Base-by-base conservation (phyloP, 352 stramenopile genomes). In the Phytophthora meadii region DNA sequence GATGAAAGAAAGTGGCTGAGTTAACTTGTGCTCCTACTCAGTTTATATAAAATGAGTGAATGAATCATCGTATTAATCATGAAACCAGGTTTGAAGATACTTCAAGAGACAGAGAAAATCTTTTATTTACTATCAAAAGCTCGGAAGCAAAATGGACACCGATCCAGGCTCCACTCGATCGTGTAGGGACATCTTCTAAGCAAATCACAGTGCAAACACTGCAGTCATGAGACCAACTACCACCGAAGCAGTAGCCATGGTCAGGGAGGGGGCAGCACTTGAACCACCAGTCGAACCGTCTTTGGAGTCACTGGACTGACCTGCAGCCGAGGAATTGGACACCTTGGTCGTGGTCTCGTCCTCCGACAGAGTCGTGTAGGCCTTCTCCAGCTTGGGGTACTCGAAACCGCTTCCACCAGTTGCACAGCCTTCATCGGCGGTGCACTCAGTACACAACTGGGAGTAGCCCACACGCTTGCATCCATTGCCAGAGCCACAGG, bases 381-480 rank as follows among this genome's bases (percentile, higher is more conserved):
- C 81, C 72, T 93, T 93, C 24, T 61, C 54, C 4, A 93, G 75
- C n/a, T 41, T 75, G 4, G 84, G 84, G 69, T 90, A 91, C 58
- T 54, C 73, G 60, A 84, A 91, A n/a, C 36, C 72, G 12, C 70
- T 60, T 63, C 80, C 81, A 10, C 67, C 63, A 36, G 77, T 85
- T 28, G 62, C 65, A 52, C 68, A 84, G 7, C 62, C 41, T 41
- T 84, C 77, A 17, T 37, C 63, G 0, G 60, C 61, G 2, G 71
- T 61, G 63, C 87, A 95, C 24, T 59, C 52, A 12, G 67, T 87
- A 61, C 86, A 94, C n/a, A 94, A 14, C 65, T 94, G 86, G 32
- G 80, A 85, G 79, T 90, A 92, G 10, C 77, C 75, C 1, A 74
- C 72, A 45, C 86, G 86, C 70, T 88, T 82, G 68, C 86, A 94